These are phyloP conservation scores for Phytophthora europaea DNA, from an alignment of 352 stramenopile species.

Conservation along the genomic window DNA sequence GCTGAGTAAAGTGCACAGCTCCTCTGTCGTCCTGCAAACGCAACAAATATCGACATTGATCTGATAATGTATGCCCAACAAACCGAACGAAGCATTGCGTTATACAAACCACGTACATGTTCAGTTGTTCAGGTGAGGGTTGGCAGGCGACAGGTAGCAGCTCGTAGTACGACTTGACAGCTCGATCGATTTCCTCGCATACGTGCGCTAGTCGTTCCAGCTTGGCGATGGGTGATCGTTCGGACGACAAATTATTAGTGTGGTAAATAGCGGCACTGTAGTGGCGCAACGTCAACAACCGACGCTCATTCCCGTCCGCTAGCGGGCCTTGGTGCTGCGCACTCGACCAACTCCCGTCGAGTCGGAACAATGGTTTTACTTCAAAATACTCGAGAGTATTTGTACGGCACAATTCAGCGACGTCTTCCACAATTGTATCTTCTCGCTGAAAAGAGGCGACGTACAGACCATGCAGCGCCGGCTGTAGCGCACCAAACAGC, in stretches of 20 bases:
- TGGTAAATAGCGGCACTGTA: conserved; percentile 52
- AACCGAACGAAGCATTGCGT: not conserved
- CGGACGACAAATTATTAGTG: conserved; percentile 55
- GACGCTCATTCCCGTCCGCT: conserved; percentile 35
- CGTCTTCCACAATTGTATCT: conserved; percentile 49
- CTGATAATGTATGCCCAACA: not conserved
- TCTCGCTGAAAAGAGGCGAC: conserved; percentile 60
- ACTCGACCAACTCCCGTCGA: conserved; percentile 60
- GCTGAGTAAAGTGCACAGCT: conserved; percentile 58
- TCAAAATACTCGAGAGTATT: conserved; percentile 50
- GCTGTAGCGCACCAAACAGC: conserved; percentile 75
- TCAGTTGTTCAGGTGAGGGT: conserved; percentile 40
- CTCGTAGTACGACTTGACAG: conserved; percentile 58
- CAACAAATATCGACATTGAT: not conserved
- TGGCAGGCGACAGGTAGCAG: conserved; percentile 16
- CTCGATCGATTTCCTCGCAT: conserved; percentile 56
- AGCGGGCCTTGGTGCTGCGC: not conserved
- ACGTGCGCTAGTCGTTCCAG: conserved; percentile 53
- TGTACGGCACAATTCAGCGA: conserved; percentile 39
- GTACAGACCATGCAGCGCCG: conserved; percentile 66
- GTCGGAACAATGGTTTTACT: conserved; percentile 54
- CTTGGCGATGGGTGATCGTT: conserved; percentile 70
- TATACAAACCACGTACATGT: conserved; percentile 38
- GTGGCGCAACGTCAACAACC: conserved; percentile 41
- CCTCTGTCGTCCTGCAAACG: conserved; percentile 46